phyloP scores from a whole-genome alignment of 2,329 filamentous ascomycete genomes.

The Tympanopsis confertula region DNA sequence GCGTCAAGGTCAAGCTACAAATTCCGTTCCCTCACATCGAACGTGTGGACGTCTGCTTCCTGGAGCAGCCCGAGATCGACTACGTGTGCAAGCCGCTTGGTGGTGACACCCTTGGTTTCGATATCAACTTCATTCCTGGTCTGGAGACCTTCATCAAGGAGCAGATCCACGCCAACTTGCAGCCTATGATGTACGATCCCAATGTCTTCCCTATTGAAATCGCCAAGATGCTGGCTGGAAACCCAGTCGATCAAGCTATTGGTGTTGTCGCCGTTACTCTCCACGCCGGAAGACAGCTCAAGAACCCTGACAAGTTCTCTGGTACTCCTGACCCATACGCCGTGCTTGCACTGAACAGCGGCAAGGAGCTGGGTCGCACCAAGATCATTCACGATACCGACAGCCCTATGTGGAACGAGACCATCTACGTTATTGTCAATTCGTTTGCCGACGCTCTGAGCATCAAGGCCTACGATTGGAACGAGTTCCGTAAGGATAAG shows the following conservation, averaged over 20 bases:
- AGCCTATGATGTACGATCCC: constrained; percentile 94
- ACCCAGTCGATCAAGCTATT: constrained; percentile 86
- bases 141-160: constrained; percentile 89
- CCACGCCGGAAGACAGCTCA: constrained; percentile 81
- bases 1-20: constrained; percentile 94
- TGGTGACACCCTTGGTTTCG: constrained; percentile 89
- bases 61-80: constrained; percentile 79
- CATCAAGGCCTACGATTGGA: constrained; percentile 79
- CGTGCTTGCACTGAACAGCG: constrained; percentile 71
- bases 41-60: constrained; percentile 86
- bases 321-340: constrained; percentile 87
- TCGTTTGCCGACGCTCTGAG: constrained; percentile 82
- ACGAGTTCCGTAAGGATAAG: constrained; percentile 93
- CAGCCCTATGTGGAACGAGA: constrained; percentile 92
- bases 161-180: constrained; percentile 85
- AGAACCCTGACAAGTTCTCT: constrained; percentile 88
- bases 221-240: constrained; percentile 93
- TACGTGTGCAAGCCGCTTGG: constrained; percentile 97
- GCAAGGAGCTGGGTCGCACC: constrained; percentile 72
- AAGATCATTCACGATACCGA: constrained; percentile 76
- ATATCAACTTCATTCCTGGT: constrained; percentile 97
- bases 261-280: constrained; percentile 86
- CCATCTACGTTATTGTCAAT: constrained; percentile 86
- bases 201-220: constrained; percentile 98
- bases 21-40: constrained; percentile 93